Evolutionary conservation across 331 rosid species (phyloP).

Genomic region (Telfairia occidentalis): DNA sequence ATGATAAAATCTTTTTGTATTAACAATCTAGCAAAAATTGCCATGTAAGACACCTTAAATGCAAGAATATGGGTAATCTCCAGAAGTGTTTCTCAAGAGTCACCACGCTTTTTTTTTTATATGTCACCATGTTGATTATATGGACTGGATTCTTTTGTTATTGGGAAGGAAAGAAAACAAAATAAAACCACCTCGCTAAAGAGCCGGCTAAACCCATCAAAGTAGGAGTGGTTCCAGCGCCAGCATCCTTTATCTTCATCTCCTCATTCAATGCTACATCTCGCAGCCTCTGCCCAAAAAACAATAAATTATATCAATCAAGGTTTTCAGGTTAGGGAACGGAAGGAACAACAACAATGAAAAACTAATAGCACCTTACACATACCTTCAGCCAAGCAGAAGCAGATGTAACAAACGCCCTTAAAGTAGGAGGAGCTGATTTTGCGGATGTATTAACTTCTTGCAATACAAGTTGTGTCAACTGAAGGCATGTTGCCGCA

Average conservation of each 20-base stretch:
- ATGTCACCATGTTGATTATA: neutral
- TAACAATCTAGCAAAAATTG: neutral
- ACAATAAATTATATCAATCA: neutral
- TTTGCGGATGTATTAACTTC: conserved; percentile 31
- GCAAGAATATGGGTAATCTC: neutral
- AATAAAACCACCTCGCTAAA: conserved; percentile 77
- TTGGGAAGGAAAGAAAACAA: neutral
- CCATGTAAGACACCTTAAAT: neutral
- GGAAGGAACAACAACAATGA: neutral
- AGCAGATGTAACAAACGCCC: conserved; percentile 58
- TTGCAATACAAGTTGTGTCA: conserved; percentile 30
- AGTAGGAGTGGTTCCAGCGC: conserved; percentile 44
- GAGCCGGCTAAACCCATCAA: conserved; percentile 69
- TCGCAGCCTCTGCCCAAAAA: conserved; percentile 54
- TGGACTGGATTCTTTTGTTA: neutral
- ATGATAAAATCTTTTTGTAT: neutral
- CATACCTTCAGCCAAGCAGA: conserved; percentile 71
- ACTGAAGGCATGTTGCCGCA: conserved; percentile 77
- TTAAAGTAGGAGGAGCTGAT: conserved; percentile 58
- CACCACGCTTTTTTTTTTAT: no score
- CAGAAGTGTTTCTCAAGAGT: neutral
- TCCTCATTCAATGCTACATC: conserved; percentile 65
- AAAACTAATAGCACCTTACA: neutral
- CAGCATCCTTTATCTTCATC: conserved; percentile 27
- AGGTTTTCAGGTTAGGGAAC: neutral